Evolutionary conservation across 2,329 filamentous ascomycete genomes (phyloP).

Genomic region (Lecanosticta acicola): DNA sequence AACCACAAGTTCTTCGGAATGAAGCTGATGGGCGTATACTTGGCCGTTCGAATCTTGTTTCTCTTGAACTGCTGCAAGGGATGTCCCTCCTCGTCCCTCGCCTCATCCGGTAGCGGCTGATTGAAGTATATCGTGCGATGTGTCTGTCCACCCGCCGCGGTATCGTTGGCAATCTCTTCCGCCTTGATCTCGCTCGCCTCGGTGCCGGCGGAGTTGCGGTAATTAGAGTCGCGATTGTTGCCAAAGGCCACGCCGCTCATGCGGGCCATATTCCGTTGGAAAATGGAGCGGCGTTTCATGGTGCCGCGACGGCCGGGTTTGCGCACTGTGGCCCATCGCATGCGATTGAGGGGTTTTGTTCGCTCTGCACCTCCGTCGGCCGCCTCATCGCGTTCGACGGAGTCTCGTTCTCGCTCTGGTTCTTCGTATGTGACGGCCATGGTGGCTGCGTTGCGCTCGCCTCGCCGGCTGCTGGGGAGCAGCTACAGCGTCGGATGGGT

Average conservation of each 20-base stretch:
- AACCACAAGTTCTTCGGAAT: constrained; percentile 95
- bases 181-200: constrained; percentile 30
- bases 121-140: constrained; percentile 77
- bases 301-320: constrained; percentile 68
- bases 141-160: constrained; percentile 32
- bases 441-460: neutral
- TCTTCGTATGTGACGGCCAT: neutral
- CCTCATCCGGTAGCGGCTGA: constrained; percentile 65
- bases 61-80: constrained; percentile 66
- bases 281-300: constrained; percentile 75
- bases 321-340: constrained; percentile 95
- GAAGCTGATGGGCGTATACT: constrained; percentile 94
- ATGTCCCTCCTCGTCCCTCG: constrained; percentile 74
- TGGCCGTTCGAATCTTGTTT: constrained; percentile 97
- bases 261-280: constrained; percentile 53
- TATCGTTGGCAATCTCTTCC: constrained; percentile 24
- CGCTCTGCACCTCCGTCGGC: constrained; percentile 44
- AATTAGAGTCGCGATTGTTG: constrained; percentile 30
- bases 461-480: neutral
- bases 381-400: neutral
- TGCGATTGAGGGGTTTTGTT: constrained; percentile 58
- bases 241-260: constrained; percentile 13
- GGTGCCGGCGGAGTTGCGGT: constrained; percentile 34
- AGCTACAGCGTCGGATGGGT: neutral
- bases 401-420: neutral